These are phyloP conservation scores for Fusarium lateritium DNA, from an alignment of 2,329 filamentous ascomycete species.

Conservation along the genomic window DNA sequence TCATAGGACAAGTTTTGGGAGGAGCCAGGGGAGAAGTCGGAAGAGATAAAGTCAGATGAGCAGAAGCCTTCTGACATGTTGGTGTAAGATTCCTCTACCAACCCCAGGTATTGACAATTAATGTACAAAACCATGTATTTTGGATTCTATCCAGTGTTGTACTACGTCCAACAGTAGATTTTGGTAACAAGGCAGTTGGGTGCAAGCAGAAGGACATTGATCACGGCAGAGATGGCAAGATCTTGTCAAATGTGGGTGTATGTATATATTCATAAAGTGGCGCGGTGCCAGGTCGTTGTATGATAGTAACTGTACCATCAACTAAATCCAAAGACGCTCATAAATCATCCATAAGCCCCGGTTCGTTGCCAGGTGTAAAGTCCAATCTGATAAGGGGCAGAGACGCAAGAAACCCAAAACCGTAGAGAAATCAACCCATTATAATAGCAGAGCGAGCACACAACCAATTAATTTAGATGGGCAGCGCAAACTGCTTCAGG, in stretches of 20 bases:
- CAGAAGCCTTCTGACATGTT: neutral
- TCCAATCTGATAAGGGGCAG: conserved; percentile 33
- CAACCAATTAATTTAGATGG: conserved; percentile 27
- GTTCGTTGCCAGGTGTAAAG: conserved; percentile 19
- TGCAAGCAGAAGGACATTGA: conserved; percentile 6
- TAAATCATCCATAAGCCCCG: conserved; percentile 27
- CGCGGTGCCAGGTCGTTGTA: conserved; percentile 49
- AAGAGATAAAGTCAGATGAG: conserved; percentile 8
- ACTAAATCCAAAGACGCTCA: conserved; percentile 44
- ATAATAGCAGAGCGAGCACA: conserved; percentile 17
- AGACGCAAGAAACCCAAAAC: conserved; percentile 15
- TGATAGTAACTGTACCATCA: conserved; percentile 51
- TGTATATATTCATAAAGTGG: conserved; percentile 40
- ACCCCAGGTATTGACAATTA: neutral
- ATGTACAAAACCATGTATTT: conserved; percentile 24
- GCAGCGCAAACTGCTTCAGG: conserved; percentile 75
- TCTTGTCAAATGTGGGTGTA: conserved; percentile 36
- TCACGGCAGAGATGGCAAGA: conserved; percentile 19
- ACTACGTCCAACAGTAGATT: conserved; percentile 9
- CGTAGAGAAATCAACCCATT: conserved; percentile 16
- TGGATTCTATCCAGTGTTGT: conserved; percentile 4
- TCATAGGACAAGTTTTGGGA: neutral
- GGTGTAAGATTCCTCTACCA: neutral
- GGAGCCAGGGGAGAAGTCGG: neutral
- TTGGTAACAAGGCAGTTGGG: conserved; percentile 4